A percentile compares a stretch with the other conserved stretches of the same genome.
phyloP scores from a whole-genome alignment of 345 rosid species.

The Mallotus nudiflorus region DNA sequence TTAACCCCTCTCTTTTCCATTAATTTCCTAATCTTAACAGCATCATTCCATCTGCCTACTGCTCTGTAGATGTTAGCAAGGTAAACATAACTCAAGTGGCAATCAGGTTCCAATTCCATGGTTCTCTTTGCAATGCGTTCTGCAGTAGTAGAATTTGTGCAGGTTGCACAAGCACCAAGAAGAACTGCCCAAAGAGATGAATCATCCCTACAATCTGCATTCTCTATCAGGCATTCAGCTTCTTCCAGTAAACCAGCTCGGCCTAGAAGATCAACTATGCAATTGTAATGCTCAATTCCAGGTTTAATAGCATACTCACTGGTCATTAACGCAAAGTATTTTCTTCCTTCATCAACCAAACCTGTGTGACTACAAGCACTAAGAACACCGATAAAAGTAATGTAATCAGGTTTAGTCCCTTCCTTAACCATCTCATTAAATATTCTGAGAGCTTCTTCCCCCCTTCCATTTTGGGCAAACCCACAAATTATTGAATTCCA shows the following conservation, averaged over 20 bases:
- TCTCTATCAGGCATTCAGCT: slow-evolving; percentile 68
- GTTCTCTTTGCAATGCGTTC: slow-evolving; percentile 80
- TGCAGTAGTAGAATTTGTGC: slow-evolving; percentile 47
- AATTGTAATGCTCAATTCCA: slow-evolving; percentile 76
- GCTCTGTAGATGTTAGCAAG: slow-evolving; percentile 68
- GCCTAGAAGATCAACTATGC: slow-evolving; percentile 91
- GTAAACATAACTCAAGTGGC: slow-evolving; percentile 79
- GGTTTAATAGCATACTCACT: slow-evolving; percentile 56
- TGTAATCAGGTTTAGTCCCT: slow-evolving; percentile 68
- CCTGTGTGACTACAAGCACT: slow-evolving; percentile 85
- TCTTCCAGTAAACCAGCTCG: slow-evolving; percentile 85
- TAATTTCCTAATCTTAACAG: slow-evolving; percentile 58
- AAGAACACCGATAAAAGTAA: slow-evolving; percentile 81
- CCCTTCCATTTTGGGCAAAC: slow-evolving; percentile 87
- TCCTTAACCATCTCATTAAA: slow-evolving; percentile 56
- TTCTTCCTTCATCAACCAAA: slow-evolving; percentile 62
- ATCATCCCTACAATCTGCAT: slow-evolving; percentile 56
- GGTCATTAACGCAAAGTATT: slow-evolving; percentile 56
- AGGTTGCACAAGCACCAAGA: slow-evolving; percentile 77
- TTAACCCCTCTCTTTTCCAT: slow-evolving; percentile 62
- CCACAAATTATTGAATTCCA: slow-evolving; percentile 89
- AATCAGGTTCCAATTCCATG: slow-evolving; percentile 62
- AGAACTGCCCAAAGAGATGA: slow-evolving; percentile 85
- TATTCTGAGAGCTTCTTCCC: slow-evolving; percentile 55
- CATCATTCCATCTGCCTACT: slow-evolving; percentile 79